Base-by-base conservation (phyloP, 2,329 filamentous ascomycete species). In the Claviceps maximensis region DNA sequence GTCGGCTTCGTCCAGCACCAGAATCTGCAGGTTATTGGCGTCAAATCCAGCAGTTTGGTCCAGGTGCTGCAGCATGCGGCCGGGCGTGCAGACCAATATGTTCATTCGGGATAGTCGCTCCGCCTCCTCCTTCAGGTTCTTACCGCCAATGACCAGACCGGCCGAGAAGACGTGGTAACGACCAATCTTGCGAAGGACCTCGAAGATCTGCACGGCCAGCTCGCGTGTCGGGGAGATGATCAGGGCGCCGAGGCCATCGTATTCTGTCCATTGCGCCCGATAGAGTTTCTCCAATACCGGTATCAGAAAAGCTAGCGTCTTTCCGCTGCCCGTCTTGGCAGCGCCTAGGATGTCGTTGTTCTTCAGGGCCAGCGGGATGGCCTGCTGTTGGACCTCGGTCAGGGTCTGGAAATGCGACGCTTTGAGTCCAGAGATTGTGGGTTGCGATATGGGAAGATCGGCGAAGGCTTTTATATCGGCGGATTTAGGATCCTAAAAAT, bases 1-100 rank as follows among this genome's bases (percentile, higher is more conserved):
- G 67, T 98, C 93, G 2, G 93, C 93, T 68, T 98, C 93, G 62
- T 98, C 93, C 53, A 98, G 74, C 0, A 98, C 90, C 50, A 98
- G 73, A 66, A 98, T 87, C 70, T 95, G 88, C 58, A 98, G 68
- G 65, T 95, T 93, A 65, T 93, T 86, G 57, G 91, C 86, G 58
- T 91, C 89, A 64, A 98, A 86, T 19, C 85, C 83, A 0, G 89
- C 87, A 0, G 91, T 97, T 72, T 96, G 90, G 63, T 95, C 91
- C 62, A 98, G 75, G 68, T 98, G 93, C 69, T 98, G 93, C 60
- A 97, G 72, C 78, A 98, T 95, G 38, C 93, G 82, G 1, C 93
- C 93, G 0, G 93, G 93, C 1, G 93, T 98, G 63, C 90, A 95
- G 10, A 98, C 89, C 27, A 98, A 72, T 48, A 98, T 97, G 65